These are phyloP conservation scores for Suillus luteus DNA, from an alignment of 768 basidiomycete species.

Conservation along the genomic window DNA sequence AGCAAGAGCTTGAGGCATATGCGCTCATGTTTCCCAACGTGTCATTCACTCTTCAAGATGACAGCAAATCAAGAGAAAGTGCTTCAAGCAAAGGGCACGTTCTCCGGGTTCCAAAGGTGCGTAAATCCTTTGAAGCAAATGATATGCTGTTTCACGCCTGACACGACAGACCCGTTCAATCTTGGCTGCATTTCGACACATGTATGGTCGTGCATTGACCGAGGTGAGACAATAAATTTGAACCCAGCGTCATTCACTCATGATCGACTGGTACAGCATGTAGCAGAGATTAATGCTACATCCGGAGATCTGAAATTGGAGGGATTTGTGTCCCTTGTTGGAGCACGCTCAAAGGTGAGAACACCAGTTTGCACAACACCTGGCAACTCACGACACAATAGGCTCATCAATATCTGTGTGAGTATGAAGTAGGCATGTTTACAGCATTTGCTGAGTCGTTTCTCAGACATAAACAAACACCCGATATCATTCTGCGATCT, in stretches of 20 bases:
- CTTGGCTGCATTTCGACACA: slow-evolving; percentile 65
- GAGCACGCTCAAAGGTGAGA: slow-evolving; percentile 69
- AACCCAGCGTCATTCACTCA: slow-evolving; percentile 5
- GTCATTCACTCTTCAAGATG: slow-evolving; percentile 66
- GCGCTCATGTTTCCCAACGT: slow-evolving; percentile 75
- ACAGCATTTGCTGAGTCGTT: slow-evolving; percentile 1
- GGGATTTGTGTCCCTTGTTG: slow-evolving; percentile 85
- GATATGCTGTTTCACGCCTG: neutral
- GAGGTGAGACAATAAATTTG: slow-evolving; percentile 49
- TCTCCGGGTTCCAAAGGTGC: slow-evolving; percentile 69
- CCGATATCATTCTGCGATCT: slow-evolving; percentile 66
- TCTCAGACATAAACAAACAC: slow-evolving; percentile 78
- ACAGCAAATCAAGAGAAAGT: slow-evolving; percentile 38
- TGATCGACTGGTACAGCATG: slow-evolving; percentile 48
- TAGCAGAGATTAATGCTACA: slow-evolving; percentile 59
- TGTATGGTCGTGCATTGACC: slow-evolving; percentile 72
- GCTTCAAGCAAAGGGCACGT: slow-evolving; percentile 43
- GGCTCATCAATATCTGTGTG: slow-evolving; percentile 89
- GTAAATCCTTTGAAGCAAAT: slow-evolving; percentile 13
- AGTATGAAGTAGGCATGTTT: slow-evolving; percentile 26
- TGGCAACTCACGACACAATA: slow-evolving; percentile 35
- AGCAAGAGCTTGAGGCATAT: slow-evolving; percentile 70
- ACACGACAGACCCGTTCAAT: slow-evolving; percentile 59
- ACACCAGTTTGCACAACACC: slow-evolving; percentile 20
- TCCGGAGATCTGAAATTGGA: slow-evolving; percentile 57